Conservation (phyloP, 306 rosid genomes). For the Canavalia ensiformis region DNA sequence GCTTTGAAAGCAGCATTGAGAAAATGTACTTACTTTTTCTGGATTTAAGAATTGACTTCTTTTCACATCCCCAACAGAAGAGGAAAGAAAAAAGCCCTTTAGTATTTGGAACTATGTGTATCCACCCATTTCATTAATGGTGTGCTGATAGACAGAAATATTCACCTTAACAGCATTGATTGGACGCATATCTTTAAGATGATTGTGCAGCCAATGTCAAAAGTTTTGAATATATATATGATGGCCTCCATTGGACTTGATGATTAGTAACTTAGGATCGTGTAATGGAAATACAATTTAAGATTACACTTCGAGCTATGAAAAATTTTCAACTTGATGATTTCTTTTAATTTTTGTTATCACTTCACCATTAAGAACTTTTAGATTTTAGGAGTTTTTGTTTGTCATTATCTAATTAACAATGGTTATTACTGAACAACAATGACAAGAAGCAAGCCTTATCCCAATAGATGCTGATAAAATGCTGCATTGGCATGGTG, state of each 20-base stretch:
- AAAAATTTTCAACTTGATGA: not conserved
- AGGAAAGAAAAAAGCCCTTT: not conserved
- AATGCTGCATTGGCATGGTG: not conserved
- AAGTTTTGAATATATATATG: not conserved
- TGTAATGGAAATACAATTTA: not conserved
- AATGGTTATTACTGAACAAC: constrained; percentile 16
- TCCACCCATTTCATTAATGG: not conserved
- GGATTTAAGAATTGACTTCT: not conserved
- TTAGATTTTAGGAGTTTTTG: not conserved
- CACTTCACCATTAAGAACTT: not conserved
- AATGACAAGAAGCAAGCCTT: not conserved
- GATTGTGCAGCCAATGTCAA: constrained; percentile 1
- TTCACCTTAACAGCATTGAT: not conserved
- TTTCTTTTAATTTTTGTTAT: not conserved
- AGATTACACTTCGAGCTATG: not conserved
- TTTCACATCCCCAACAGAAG: not conserved
- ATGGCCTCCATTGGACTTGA: not conserved
- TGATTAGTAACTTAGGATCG: constrained; percentile 12
- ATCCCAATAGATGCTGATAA: not conserved
- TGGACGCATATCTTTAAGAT: constrained; percentile 18
- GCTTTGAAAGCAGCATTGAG: not conserved
- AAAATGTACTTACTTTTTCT: not conserved
- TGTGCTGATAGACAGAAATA: not conserved
- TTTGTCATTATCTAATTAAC: not conserved
- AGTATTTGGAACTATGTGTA: not conserved